Evolutionary conservation across 192 early-diverging fungal species (phyloP).

Genomic region (Dimargaris cristalligena): DNA sequence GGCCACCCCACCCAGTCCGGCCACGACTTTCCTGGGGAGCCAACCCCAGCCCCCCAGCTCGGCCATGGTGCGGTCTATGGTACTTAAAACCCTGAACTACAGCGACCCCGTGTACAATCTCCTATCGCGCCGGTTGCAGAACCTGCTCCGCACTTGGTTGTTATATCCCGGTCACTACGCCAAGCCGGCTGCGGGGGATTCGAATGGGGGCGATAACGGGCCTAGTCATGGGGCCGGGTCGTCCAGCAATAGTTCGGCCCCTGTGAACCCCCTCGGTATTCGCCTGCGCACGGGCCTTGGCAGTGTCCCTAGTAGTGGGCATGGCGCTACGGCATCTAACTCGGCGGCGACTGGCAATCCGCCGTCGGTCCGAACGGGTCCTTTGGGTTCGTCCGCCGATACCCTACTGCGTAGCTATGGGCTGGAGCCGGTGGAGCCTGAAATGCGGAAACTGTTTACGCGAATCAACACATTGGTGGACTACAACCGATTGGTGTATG

Average conservation of each 20-base stretch:
- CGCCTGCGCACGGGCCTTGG: background rate
- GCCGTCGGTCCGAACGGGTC: too few species aligned
- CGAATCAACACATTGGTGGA: background rate
- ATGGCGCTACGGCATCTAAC: too few species aligned
- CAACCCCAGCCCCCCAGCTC: background rate
- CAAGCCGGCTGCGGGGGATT: background rate
- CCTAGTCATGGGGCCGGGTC: too few species aligned
- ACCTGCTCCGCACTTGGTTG: slow-evolving; percentile 2
- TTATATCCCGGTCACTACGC: slow-evolving; percentile 7
- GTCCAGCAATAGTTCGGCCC: background rate
- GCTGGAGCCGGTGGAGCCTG: slow-evolving; percentile 1
- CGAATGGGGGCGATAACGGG: too few species aligned
- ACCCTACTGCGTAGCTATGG: slow-evolving; percentile 7
- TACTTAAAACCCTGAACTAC: slow-evolving; percentile 1
- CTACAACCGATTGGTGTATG: slow-evolving; percentile 2
- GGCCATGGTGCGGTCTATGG: slow-evolving; percentile 1
- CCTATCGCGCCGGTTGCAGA: background rate
- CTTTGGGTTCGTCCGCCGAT: too few species aligned
- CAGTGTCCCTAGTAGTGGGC: too few species aligned
- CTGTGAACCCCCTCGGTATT: background rate
- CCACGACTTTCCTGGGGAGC: background rate
- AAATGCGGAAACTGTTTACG: slow-evolving; percentile 1
- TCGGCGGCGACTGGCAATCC: too few species aligned
- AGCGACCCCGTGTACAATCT: slow-evolving; percentile 6
- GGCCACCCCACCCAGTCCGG: background rate